Base-by-base conservation (phyloP, 1,139 yeast genomes). In the Pneumocystis oryctolagi region DNA sequence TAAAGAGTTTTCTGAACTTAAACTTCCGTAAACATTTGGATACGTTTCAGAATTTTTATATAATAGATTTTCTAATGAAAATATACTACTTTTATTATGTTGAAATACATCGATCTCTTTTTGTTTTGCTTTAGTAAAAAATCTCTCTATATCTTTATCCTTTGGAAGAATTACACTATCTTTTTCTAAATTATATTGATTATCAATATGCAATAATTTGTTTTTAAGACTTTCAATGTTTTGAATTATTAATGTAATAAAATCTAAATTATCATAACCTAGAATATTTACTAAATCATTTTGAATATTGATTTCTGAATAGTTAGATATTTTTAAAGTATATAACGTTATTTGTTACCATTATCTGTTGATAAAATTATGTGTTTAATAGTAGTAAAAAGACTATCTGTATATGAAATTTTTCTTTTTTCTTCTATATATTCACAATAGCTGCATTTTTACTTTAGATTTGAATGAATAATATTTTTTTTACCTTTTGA, bases 21-120 rank as follows among this genome's bases (percentile, higher is more conserved):
- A 82, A 60, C 85, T 78, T 66, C 87, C 82, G 72, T 79, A 92
- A 0, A 94, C 97, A 75, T 94, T 95, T 0, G 97, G 97, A 69
- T 89, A 92, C 65, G 34, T 76, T 77, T 1, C 77, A 73, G 40
- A 72, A 63, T 79, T 79, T 28, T 81, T 81, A 56, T 77, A 75
- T 62, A 86, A 70, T 61, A 79, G 75, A 60, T 79, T 78, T 69
- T 80, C 80, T 37, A 5, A 37, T 8, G 14, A 68, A 80, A 81
- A 1, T 83, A 80, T 32, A 73, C 32, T 81, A 80, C 68, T 84
- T 87, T 47, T 80, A 80, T 28, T 78, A 73, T 8, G 85, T 81
- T 67, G 82, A 81, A 40, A 79, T 80, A 8, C 80, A 82, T 61
- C 87, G 78, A 64, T 84, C 85, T 62, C 79, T 82, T 1, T 82